Evolutionary conservation across 345 rosid species (phyloP), one percentile per base, ranked within the genome.

Genomic region (Eucalyptus caleyi): DNA sequence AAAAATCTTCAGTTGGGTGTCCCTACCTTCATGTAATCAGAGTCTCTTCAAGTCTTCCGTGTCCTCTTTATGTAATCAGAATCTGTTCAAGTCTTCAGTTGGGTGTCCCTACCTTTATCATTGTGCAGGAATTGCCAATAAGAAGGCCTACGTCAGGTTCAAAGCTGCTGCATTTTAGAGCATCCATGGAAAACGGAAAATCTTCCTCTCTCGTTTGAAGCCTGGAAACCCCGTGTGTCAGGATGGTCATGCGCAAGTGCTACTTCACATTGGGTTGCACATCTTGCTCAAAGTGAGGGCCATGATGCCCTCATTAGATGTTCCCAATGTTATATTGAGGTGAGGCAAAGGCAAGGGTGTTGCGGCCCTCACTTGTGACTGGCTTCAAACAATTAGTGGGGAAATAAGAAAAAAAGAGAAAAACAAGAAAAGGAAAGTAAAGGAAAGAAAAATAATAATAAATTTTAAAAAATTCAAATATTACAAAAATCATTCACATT

Each of bases 311-410:
- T 54, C 27, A 54, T 23, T 4, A 4, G 27, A 54, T 54, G 60
- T 54, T 54, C 27, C 60, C 27, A 54, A 54, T 9, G 9, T 54
- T 21, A 54, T 54, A 54, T 23, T 4, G 10, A 4, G 27, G 11
- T 3, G 60, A 54, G 60, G 60, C 60, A 23, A 54, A 9, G 27
- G 9, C 27, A 9, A 54, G 27, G 12, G 5, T 54, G 60, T 23
- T 1, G 5, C 2, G 1, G 11, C 9, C 60, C 60, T 54, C 11
- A 0, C 26, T 4, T 54, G 9, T 21, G 26, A 11, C 6, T 1
- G 11, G 59, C 50, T 13, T 13, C 50, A 13, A 5, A 50, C 26
- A 21, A 21, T 26, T 8, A 8, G 23, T 2, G 5, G 11, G 4
- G 59, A 54, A 54, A 54, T 54, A 54, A 54, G 59, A 54, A 54